These are phyloP conservation scores for Entomortierella beljakovae DNA, from an alignment of 192 early-diverging fungal genomes.

Conservation along the genomic window DNA sequence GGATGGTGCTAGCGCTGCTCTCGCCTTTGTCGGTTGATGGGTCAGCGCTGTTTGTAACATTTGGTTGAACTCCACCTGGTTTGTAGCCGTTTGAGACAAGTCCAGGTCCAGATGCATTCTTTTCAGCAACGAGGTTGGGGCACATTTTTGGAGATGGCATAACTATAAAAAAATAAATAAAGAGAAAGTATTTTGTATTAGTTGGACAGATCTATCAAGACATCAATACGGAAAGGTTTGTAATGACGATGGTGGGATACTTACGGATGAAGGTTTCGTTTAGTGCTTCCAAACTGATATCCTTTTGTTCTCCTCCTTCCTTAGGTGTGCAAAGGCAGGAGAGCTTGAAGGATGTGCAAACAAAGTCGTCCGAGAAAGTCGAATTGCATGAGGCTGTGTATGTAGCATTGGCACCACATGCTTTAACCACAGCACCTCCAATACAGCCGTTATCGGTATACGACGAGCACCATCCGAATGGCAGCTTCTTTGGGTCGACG, in stretches of 20 bases:
- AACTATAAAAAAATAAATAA: background rate
- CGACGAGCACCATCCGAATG: constrained; percentile 29
- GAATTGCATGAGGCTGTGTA: constrained; percentile 9
- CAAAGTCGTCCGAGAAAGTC: constrained; percentile 20
- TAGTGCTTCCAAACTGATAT: constrained; percentile 29
- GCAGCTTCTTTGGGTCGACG: constrained; percentile 40
- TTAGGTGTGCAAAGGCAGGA: constrained; percentile 25
- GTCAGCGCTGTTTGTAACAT: background rate
- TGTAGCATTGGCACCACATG: constrained; percentile 30
- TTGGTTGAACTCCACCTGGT: constrained; percentile 29
- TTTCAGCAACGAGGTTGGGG: constrained; percentile 15
- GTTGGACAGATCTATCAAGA: too few relatives aligned
- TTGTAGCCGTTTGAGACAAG: constrained; percentile 33
- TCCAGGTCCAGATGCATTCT: constrained; percentile 23
- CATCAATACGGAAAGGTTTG: too few relatives aligned
- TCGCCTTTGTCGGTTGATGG: background rate
- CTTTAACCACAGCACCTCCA: background rate
- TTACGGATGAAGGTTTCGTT: constrained; percentile 28
- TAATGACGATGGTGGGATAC: background rate
- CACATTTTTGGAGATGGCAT: constrained; percentile 18
- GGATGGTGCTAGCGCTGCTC: constrained; percentile 18
- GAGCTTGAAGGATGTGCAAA: constrained; percentile 27
- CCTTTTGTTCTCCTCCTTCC: constrained; percentile 7
- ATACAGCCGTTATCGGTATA: constrained; percentile 6
- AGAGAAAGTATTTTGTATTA: too few relatives aligned